Evolutionary conservation across 345 rosid species (phyloP).

Genomic region (Triadica sebifera): DNA sequence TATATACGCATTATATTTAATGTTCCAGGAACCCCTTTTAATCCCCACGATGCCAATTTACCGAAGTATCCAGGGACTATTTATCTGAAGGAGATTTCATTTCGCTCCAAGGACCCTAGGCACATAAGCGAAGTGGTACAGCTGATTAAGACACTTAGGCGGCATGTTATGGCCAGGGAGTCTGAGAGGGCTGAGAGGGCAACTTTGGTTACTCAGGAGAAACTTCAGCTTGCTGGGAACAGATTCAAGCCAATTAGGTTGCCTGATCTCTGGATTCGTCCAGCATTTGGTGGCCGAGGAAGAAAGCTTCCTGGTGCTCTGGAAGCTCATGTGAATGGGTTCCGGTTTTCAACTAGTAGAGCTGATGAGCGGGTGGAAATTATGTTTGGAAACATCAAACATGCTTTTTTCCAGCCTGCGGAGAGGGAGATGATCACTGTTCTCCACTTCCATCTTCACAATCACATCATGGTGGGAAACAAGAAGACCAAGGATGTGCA

Average conservation of each 20-base stretch:
- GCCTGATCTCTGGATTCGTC: constrained; percentile 87
- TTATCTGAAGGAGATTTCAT: constrained; percentile 79
- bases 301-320: constrained; percentile 85
- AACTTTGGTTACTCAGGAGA: constrained; percentile 87
- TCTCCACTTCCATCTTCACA: constrained; percentile 79
- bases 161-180: constrained; percentile 75
- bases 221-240: constrained; percentile 59
- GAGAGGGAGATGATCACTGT: constrained; percentile 94
- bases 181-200: constrained; percentile 94
- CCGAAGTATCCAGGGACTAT: constrained; percentile 66
- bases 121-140: constrained; percentile 88
- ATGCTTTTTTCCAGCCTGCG: constrained; percentile 94
- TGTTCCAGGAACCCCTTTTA: constrained; percentile 87
- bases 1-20: constrained; percentile 81
- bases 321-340: constrained; percentile 84
- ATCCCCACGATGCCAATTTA: constrained; percentile 62
- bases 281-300: constrained; percentile 81
- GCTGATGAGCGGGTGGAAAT: constrained; percentile 80
- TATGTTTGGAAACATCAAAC: constrained; percentile 81
- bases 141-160: constrained; percentile 70
- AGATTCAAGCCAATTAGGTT: constrained; percentile 81
- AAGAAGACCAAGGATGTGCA: constrained; percentile 95
- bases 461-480: constrained; percentile 96
- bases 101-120: constrained; percentile 88
- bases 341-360: constrained; percentile 74